Conservation (phyloP, 148 eudicot species). For the Nyssa sinensis region DNA sequence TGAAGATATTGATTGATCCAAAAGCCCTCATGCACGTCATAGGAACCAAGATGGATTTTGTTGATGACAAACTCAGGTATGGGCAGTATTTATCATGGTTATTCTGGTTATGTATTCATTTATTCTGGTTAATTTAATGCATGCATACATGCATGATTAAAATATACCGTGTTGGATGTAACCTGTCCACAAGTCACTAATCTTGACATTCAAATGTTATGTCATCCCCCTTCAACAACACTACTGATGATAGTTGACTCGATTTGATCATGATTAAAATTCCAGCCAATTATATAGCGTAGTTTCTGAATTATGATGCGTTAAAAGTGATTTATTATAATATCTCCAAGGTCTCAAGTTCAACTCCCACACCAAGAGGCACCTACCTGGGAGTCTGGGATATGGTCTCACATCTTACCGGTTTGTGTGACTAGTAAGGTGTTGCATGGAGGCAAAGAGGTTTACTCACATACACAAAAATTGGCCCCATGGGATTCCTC, state of each 20-base stretch:
- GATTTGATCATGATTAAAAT: not conserved
- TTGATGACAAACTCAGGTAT: conserved; percentile 93
- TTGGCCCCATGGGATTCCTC: too few relatives aligned
- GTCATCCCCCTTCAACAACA: not conserved
- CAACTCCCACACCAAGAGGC: too few relatives aligned
- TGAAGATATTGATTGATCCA: conserved; percentile 90
- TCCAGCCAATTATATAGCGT: not conserved
- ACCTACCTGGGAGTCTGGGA: too few relatives aligned
- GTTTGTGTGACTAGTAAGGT: too few relatives aligned
- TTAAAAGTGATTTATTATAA: not conserved
- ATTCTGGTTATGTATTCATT: not conserved
- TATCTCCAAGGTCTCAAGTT: too few relatives aligned
- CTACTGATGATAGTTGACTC: not conserved
- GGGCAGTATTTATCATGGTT: not conserved
- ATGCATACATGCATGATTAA: not conserved
- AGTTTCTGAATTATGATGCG: not conserved
- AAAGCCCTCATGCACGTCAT: conserved; percentile 98
- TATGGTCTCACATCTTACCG: too few relatives aligned
- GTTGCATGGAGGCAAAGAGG: too few relatives aligned
- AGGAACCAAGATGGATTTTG: conserved; percentile 94
- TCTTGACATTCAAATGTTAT: not conserved
- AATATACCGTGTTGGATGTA: not conserved
- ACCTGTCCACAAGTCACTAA: not conserved
- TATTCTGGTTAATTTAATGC: not conserved
- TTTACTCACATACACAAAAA: too few relatives aligned